Base-by-base conservation (phyloP, 306 rosid species). In the Lathyrus aphaca region DNA sequence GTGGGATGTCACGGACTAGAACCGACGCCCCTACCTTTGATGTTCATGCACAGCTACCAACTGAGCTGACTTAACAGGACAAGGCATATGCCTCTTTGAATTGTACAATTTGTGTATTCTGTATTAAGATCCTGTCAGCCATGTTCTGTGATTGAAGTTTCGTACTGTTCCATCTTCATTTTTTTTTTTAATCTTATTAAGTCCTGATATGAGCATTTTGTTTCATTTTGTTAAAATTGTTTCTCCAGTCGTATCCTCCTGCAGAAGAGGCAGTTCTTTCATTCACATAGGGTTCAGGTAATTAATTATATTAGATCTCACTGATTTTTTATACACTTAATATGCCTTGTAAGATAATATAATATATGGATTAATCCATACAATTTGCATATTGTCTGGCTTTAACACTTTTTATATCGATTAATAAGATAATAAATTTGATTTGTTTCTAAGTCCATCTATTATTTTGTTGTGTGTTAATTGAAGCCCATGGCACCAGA, bases 201-300 rank as follows among this genome's bases (percentile, higher is more conserved):
- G 35, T 63, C 69, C 32, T 64, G 71, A 25, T 25, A 56, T 66
- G 48, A 67, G 76, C 48, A 30, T 57, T 77, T 45, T 61, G 27
- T 58, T 69, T 72, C 27, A 60, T 69, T 74, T 73, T 75, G n/a
- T 40, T 44, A 45, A 74, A 56, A 58, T 65, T 69, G 48, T 75
- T 73, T 82, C 39, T 72, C 59, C 92, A 94, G 95, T 81, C 97
- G 95, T 42, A 69, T 84, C 81, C 92, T 94, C 64, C 83, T 94
- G 79, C 99, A 88, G 86, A 94, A 94, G 76, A 88, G 99, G 76
- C 97, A 86, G 80, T 94, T 94, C 83, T 94, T 86, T 87, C 99
- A 94, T 82, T 94, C 99, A 27, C 99, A 94, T 71, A 86, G 99
- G 78, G 99, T 94, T 80, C 99, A 94, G 99, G 99, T 91, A 77